phyloP scores from a whole-genome alignment of 73 alveolate species.

The Paraurostyla sp. region DNA sequence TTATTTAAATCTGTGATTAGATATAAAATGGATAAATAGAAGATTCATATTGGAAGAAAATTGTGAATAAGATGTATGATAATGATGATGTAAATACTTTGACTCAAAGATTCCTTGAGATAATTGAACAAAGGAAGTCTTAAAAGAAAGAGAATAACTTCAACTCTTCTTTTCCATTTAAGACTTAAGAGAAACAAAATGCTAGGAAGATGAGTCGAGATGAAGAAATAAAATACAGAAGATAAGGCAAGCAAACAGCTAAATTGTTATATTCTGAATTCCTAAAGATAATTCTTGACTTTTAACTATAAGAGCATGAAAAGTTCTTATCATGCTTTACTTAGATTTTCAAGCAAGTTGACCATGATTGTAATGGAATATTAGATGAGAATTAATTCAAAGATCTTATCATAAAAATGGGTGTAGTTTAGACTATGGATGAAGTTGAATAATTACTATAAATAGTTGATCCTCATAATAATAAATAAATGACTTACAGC shows the following conservation, averaged over 20 bases:
- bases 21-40: slow-evolving; percentile 52
- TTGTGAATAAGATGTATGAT: slow-evolving; percentile 57
- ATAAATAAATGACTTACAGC: slow-evolving; percentile 83
- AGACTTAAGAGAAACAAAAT: background rate
- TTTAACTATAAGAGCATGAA: slow-evolving; percentile 95
- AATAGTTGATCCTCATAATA: slow-evolving; percentile 89
- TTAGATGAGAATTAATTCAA: slow-evolving; percentile 89
- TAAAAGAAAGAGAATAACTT: slow-evolving; percentile 27
- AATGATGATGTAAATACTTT: slow-evolving; percentile 55
- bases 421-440: slow-evolving; percentile 52
- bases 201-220: slow-evolving; percentile 56
- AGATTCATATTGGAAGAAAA: slow-evolving; percentile 60
- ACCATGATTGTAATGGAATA: slow-evolving; percentile 92
- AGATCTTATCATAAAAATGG: slow-evolving; percentile 83
- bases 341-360: slow-evolving; percentile 85
- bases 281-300: slow-evolving; percentile 91
- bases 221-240: slow-evolving; percentile 31
- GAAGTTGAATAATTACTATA: slow-evolving; percentile 76
- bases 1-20: slow-evolving; percentile 72
- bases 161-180: background rate
- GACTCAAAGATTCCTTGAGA: slow-evolving; percentile 17
- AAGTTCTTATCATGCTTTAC: slow-evolving; percentile 92
- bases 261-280: slow-evolving; percentile 64
- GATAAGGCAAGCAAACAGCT: background rate
- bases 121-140: slow-evolving; percentile 26